Percentiles rank a stretch among this genome's conserved stretches.
phyloP scores from a whole-genome alignment of 1,139 yeast species.

The Diutina rugosa region DNA sequence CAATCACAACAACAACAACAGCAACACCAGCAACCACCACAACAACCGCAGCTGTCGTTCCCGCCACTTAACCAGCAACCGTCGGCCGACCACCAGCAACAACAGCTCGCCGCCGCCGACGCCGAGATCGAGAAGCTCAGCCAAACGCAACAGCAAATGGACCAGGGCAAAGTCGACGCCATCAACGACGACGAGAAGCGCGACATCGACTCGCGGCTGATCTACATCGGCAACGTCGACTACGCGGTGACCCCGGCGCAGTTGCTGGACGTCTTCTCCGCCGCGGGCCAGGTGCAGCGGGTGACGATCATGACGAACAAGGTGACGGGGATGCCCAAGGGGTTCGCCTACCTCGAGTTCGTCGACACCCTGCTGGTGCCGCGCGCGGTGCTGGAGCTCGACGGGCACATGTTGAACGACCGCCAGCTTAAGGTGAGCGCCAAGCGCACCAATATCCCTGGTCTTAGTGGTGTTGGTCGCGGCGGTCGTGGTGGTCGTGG shows the following conservation, averaged over 20 bases:
- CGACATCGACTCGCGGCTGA: conserved; percentile 59
- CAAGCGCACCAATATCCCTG: conserved; percentile 75
- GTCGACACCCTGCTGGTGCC: conserved; percentile 17
- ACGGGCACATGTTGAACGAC: conserved; percentile 55
- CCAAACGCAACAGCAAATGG: background rate
- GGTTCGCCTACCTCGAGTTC: conserved; percentile 78
- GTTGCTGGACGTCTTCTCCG: conserved; percentile 63
- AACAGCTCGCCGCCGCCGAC: background rate
- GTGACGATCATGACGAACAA: conserved; percentile 71
- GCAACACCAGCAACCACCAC: background rate
- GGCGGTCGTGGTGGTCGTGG: conserved; percentile 12
- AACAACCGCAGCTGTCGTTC: background rate
- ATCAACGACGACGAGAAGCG: conserved; percentile 12
- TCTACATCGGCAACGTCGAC: conserved; percentile 84
- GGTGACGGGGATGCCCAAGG: conserved; percentile 69
- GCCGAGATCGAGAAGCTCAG: background rate
- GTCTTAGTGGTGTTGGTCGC: conserved; percentile 20
- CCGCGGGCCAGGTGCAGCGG: conserved; percentile 69
- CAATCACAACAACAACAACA: background rate
- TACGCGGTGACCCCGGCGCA: conserved; percentile 71
- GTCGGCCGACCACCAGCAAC: background rate
- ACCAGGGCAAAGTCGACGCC: background rate
- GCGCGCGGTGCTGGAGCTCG: conserved; percentile 43
- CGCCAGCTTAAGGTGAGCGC: conserved; percentile 60
- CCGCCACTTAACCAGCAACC: background rate